These are phyloP conservation scores for Diplodia mutila DNA, from an alignment of 2,329 filamentous ascomycete genomes.

Conservation along the genomic window DNA sequence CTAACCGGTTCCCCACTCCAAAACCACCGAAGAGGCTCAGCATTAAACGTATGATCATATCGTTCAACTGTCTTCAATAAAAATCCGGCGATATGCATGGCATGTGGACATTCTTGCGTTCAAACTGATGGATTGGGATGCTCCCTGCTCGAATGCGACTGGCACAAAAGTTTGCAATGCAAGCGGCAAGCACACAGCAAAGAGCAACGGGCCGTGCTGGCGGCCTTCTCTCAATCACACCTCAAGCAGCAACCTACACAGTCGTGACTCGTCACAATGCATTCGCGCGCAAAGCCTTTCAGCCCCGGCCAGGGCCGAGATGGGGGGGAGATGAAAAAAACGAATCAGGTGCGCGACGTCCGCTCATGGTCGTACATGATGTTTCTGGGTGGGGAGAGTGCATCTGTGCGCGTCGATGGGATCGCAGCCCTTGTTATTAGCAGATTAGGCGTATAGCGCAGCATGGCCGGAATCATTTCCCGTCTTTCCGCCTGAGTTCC, in stretches of 20 bases:
- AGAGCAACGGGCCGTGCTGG: not conserved
- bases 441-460: not conserved
- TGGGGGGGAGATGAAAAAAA: not conserved
- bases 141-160: not conserved
- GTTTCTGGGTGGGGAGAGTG: conserved; percentile 1
- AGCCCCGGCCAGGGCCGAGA: not conserved
- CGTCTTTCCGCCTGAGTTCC: conserved; percentile 2
- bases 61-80: no score
- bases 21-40: no score
- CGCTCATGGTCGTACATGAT: conserved; percentile 1
- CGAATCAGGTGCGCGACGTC: not conserved
- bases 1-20: no score
- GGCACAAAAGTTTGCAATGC: not conserved
- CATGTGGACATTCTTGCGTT: no score
- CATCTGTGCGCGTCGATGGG: conserved; percentile 1
- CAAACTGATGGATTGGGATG: no score
- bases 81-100: no score
- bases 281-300: not conserved
- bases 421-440: conserved; percentile 4
- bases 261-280: not conserved
- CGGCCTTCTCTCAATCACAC: not conserved
- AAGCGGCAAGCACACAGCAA: not conserved
- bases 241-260: not conserved
- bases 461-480: conserved; percentile 8
- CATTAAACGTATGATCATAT: no score